Percentiles rank a stretch among this genome's conserved stretches.
Evolutionary conservation across 257 asterid genomes (phyloP).

Genomic region (Primulina huaijiensis): DNA sequence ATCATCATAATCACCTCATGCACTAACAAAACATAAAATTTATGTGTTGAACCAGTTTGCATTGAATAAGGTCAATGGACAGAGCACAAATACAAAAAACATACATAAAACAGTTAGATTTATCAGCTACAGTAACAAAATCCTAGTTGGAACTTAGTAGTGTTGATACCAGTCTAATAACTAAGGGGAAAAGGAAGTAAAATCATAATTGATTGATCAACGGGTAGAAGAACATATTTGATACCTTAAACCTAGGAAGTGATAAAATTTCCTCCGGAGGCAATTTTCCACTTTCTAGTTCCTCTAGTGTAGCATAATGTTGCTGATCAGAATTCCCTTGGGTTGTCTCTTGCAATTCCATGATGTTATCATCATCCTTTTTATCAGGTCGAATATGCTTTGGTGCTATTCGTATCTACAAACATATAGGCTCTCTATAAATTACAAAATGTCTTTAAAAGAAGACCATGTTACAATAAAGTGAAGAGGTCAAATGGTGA

Average conservation of each 20-base stretch:
- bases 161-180: background rate
- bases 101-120: background rate
- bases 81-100: background rate
- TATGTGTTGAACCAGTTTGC: background rate
- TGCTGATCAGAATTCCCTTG: slow-evolving; percentile 36
- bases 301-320: slow-evolving; percentile 65
- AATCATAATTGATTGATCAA: background rate
- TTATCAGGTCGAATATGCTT: slow-evolving; percentile 54
- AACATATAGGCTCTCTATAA: slow-evolving; percentile 21
- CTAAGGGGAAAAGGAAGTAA: background rate
- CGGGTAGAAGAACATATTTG: slow-evolving; percentile 10
- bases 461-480: slow-evolving; percentile 9
- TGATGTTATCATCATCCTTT: slow-evolving; percentile 33
- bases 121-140: background rate
- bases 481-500: slow-evolving; percentile 22
- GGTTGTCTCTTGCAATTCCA: slow-evolving; percentile 34
- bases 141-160: background rate
- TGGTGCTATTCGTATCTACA: slow-evolving; percentile 81
- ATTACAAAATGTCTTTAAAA: slow-evolving; percentile 11
- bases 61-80: background rate
- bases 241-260: slow-evolving; percentile 89
- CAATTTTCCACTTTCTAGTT: slow-evolving; percentile 63
- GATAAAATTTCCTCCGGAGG: slow-evolving; percentile 94
- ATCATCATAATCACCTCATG: background rate
- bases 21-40: background rate